phyloP scores from a whole-genome alignment of 768 basidiomycete genomes.

The Pisolithus microcarpus region DNA sequence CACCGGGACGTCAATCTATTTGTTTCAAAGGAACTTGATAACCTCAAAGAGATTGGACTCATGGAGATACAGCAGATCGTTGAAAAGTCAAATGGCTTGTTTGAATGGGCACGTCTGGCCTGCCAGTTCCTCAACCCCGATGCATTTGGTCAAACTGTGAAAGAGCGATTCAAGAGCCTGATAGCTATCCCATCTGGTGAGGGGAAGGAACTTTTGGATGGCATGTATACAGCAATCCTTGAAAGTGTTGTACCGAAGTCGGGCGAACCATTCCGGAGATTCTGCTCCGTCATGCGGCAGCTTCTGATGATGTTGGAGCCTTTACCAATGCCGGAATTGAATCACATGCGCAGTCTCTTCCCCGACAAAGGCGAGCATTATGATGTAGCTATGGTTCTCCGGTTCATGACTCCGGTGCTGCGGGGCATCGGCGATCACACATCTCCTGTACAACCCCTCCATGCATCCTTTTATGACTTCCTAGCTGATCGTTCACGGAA shows the following conservation, averaged over 20 bases:
- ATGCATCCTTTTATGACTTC: slow-evolving; percentile 26
- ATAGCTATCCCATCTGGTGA: not conserved
- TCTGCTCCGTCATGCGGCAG: not conserved
- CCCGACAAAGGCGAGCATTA: not conserved
- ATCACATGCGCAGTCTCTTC: not conserved
- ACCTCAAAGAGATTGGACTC: not conserved
- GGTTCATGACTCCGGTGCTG: slow-evolving; percentile 4
- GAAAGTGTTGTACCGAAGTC: not conserved
- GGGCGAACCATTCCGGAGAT: not conserved
- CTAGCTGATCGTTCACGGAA: slow-evolving; percentile 10
- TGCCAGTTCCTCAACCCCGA: not conserved
- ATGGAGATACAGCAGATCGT: not conserved
- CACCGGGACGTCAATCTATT: not conserved
- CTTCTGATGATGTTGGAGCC: slow-evolving; percentile 4
- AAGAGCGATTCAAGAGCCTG: not conserved
- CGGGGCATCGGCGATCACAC: not conserved
- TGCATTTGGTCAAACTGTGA: not conserved
- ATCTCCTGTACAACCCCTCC: slow-evolving; percentile 13
- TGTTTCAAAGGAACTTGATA: not conserved
- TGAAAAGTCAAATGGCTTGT: not conserved
- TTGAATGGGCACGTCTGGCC: not conserved
- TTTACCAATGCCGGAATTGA: not conserved
- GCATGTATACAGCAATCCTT: not conserved
- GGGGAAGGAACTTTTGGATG: not conserved
- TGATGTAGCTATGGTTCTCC: not conserved